Conservation (phyloP, 2,329 filamentous ascomycete genomes). For the Cadophora malorum region DNA sequence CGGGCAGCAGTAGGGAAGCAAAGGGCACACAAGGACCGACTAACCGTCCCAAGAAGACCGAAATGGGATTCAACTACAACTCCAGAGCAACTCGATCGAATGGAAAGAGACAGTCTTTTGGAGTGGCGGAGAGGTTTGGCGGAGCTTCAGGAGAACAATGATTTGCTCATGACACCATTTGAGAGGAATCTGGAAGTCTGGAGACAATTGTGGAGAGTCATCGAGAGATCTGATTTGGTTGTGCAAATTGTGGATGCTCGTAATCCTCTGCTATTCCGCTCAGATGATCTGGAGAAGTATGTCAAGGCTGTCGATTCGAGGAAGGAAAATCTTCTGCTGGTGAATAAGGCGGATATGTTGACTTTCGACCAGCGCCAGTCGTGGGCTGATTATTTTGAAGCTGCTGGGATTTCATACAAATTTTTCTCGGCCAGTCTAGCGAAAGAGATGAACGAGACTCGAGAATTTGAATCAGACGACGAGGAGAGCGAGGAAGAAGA, state of each 20-base stretch:
- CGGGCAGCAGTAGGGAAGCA: slow-evolving; percentile 80
- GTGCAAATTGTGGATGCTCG: slow-evolving; percentile 98
- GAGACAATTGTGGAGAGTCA: slow-evolving; percentile 97
- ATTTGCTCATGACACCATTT: slow-evolving; percentile 96
- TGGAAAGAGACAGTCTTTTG: slow-evolving; percentile 81
- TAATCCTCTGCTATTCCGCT: slow-evolving; percentile 92
- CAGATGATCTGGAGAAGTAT: slow-evolving; percentile 90
- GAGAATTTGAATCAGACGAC: slow-evolving; percentile 58
- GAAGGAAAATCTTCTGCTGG: slow-evolving; percentile 90
- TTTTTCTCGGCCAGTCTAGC: slow-evolving; percentile 96
- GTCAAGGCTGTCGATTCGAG: slow-evolving; percentile 89
- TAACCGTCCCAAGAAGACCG: slow-evolving; percentile 90
- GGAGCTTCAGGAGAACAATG: slow-evolving; percentile 91
- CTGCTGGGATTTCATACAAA: slow-evolving; percentile 83
- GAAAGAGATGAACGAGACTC: slow-evolving; percentile 83
- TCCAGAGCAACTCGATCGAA: slow-evolving; percentile 76
- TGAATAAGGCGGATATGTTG: slow-evolving; percentile 99
- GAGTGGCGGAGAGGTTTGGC: slow-evolving; percentile 90
- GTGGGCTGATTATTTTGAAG: slow-evolving; percentile 88
- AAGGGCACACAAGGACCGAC: slow-evolving; percentile 74
- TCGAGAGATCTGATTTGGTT: slow-evolving; percentile 92
- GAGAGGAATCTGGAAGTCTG: slow-evolving; percentile 97
- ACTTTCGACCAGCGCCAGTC: slow-evolving; percentile 78
- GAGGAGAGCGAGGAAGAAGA: slow-evolving; percentile 44
- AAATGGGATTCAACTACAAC: slow-evolving; percentile 89